These are phyloP conservation scores for Polygonum aviculare DNA, from an alignment of 148 eudicot genomes.

Conservation along the genomic window DNA sequence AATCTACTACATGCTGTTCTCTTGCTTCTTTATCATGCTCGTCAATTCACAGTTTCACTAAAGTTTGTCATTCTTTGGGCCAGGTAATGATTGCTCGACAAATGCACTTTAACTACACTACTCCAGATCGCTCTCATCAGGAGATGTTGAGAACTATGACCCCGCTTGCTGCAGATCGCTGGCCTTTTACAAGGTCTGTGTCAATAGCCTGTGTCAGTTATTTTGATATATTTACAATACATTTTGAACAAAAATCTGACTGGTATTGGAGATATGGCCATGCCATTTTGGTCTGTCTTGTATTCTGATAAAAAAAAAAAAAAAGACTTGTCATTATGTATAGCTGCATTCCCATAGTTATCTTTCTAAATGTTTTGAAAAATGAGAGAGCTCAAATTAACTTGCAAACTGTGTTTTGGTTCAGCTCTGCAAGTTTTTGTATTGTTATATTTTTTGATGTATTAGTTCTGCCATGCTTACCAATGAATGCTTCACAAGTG, in stretches of 20 bases:
- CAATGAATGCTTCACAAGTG: not conserved
- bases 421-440: not conserved
- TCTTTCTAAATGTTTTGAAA: not conserved
- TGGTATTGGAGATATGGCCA: not conserved
- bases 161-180: constrained; percentile 71
- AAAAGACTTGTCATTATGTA: not conserved
- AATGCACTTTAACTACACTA: constrained; percentile 77
- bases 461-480: not conserved
- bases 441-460: not conserved
- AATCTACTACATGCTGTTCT: not conserved
- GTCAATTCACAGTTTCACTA: not conserved
- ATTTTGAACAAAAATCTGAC: not conserved
- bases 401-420: not conserved
- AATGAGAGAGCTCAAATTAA: not conserved
- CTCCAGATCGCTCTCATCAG: constrained; percentile 86
- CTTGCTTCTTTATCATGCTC: not conserved
- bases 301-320: not conserved
- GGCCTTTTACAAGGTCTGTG: constrained; percentile 75
- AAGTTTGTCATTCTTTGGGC: not conserved
- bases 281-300: not conserved
- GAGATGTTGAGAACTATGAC: constrained; percentile 70
- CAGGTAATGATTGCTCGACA: constrained; percentile 78
- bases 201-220: not conserved
- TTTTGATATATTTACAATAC: not conserved
- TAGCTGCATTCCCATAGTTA: not conserved